phyloP scores from a whole-genome alignment of 768 basidiomycete genomes.

The Podaxis rugospora region DNA sequence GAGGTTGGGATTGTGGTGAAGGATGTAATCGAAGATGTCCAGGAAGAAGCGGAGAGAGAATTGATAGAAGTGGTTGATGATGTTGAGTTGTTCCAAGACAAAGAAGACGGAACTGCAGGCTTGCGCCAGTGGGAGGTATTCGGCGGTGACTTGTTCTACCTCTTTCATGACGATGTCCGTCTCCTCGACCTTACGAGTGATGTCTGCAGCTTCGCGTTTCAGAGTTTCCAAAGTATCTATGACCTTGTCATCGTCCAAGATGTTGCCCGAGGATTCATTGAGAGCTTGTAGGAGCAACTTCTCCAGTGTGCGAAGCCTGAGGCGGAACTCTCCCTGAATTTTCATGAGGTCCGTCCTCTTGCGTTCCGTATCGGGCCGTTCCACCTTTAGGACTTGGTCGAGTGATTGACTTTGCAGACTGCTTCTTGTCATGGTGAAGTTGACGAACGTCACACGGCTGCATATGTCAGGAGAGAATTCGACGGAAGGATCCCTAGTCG shows the following conservation, averaged over 20 bases:
- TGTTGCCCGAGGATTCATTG: conserved; percentile 95
- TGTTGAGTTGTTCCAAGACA: conserved; percentile 89
- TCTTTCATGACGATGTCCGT: conserved; percentile 95
- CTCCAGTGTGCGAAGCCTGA: conserved; percentile 89
- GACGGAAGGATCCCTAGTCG: conserved; percentile 94
- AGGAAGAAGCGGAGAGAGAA: conserved; percentile 98
- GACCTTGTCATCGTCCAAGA: conserved; percentile 98
- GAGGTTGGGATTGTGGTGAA: conserved; percentile 90
- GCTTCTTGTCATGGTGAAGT: conserved; percentile 98
- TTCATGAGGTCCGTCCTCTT: conserved; percentile 97
- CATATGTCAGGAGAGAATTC: conserved; percentile 99
- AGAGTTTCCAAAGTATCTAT: conserved; percentile 94
- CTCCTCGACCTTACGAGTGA: conserved; percentile 93
- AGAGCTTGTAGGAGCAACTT: conserved; percentile 90
- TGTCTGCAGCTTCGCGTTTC: conserved; percentile 94
- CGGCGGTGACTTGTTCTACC: conserved; percentile 91
- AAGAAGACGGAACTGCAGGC: conserved; percentile 98
- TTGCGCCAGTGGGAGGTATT: conserved; percentile 92
- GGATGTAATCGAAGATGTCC: conserved; percentile 94
- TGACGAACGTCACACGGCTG: conserved; percentile 93
- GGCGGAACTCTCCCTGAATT: conserved; percentile 95
- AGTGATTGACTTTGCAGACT: conserved; percentile 98
- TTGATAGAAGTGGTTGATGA: conserved; percentile 97
- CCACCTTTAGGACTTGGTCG: conserved; percentile 94
- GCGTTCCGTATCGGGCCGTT: conserved; percentile 93